Evolutionary conservation across 1,284 basidiomycete genomes (phyloP).

Genomic region (Exsudoporus floridanus): DNA sequence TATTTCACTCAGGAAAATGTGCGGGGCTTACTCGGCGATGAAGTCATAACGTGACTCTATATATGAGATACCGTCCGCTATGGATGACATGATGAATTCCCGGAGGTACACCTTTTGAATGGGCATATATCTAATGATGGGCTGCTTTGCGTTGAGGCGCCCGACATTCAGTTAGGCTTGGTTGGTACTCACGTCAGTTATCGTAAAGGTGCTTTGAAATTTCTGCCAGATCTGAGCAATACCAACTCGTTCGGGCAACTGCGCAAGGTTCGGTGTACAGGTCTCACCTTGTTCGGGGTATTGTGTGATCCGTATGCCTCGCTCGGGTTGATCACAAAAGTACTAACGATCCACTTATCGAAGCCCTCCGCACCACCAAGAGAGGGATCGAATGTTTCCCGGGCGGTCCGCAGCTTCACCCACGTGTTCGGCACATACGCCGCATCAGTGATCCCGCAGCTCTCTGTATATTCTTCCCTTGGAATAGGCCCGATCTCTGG

Average conservation of each 20-base stretch:
- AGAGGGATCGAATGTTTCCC: slow-evolving; percentile 46
- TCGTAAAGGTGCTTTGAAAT: slow-evolving; percentile 55
- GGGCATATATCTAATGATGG: slow-evolving; percentile 29
- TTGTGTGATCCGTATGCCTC: slow-evolving; percentile 71
- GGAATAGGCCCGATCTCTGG: slow-evolving; percentile 55
- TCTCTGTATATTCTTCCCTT: slow-evolving; percentile 34
- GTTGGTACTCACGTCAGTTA: slow-evolving; percentile 44
- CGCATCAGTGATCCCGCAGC: slow-evolving; percentile 42
- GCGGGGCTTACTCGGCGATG: slow-evolving; percentile 45
- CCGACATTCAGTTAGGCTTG: background rate
- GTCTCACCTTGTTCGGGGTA: slow-evolving; percentile 54
- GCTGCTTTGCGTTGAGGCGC: slow-evolving; percentile 6
- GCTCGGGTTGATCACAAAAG: slow-evolving; percentile 60
- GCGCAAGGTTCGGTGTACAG: background rate
- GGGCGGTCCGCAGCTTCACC: slow-evolving; percentile 53
- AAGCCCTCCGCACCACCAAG: slow-evolving; percentile 63
- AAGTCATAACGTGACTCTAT: slow-evolving; percentile 71
- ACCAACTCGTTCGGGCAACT: background rate
- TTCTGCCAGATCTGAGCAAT: slow-evolving; percentile 64
- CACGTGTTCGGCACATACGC: slow-evolving; percentile 48
- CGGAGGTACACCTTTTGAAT: slow-evolving; percentile 18
- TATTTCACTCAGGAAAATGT: background rate
- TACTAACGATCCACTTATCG: slow-evolving; percentile 57
- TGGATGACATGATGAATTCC: slow-evolving; percentile 44
- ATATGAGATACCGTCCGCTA: slow-evolving; percentile 74